Evolutionary conservation across 805 yeast species (phyloP), one percentile per base, ranked within the genome.

Genomic region (Blastobotrys muscicola): DNA sequence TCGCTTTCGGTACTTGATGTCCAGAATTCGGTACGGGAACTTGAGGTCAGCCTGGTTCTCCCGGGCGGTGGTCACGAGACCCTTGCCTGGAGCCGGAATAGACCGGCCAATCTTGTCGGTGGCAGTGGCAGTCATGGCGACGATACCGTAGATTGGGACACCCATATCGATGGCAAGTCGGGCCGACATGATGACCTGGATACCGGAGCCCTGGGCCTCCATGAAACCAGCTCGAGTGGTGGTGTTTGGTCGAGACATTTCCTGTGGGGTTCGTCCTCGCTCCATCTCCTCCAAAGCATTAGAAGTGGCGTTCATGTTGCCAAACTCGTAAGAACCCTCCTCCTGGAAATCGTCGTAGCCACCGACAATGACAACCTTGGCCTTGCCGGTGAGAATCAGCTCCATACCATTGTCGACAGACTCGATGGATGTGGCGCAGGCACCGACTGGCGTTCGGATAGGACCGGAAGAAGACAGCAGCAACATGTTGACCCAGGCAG

Each of bases 171-270:
- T 59, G 33, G 99, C 99, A 53, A 92, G 72, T 54, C 82, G 86
- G 43, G 97, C 98, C 53, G 80, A 76, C 99, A 92, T 92, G 52
- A 92, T 77, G 52, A 92, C 81, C 74, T 92, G 97, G 56, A 85
- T 83, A 79, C 99, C 99, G 43, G 97, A 78, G 75, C 99, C 99
- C 70, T 92, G 99, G 34, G 98, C 82, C 75, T 92, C 99, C 97
- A 92, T 92, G 74, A 92, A 92, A 57, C 99, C 99, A 56, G 82
- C 75, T 76, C 99, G 85, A 38, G 95, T 73, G 35, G 97, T 82
- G 42, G 99, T 89, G 44, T 97, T 76, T 45, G 99, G 99, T 71
- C 99, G 84, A 23, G 97, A 90, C 97, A 92, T 92, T 68, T 92
- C 98, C 46, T 82, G 74, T 55, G 99, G 97, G 42, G 97, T 85